Percentiles rank a stretch among this genome's conserved stretches.
Evolutionary conservation across 306 rosid species (phyloP).

Genomic region (Cicer bijugum): DNA sequence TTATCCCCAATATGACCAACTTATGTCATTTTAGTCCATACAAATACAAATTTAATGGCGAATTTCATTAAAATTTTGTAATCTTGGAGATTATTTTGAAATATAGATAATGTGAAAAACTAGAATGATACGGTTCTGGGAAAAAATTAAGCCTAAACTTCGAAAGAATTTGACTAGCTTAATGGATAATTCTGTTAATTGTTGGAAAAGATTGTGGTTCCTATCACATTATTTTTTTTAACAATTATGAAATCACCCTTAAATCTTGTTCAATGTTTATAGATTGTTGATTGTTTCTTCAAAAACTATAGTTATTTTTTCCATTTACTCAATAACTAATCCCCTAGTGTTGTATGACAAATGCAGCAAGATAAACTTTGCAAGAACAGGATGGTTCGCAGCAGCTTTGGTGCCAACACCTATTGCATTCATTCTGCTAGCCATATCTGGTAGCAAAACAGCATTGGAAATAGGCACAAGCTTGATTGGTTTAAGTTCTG

Average conservation of each 20-base stretch:
- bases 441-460: slow-evolving; percentile 44
- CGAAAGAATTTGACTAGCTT: background rate
- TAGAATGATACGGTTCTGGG: background rate
- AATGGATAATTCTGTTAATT: background rate
- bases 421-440: slow-evolving; percentile 52
- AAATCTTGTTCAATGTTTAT: background rate
- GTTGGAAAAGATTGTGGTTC: background rate
- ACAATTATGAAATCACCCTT: background rate
- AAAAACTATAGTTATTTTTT: background rate
- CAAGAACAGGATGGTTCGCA: slow-evolving; percentile 65
- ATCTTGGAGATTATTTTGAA: too few relatives aligned
- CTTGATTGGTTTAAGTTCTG: slow-evolving; percentile 58
- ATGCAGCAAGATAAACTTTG: slow-evolving; percentile 53
- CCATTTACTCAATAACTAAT: background rate
- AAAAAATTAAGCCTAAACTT: background rate
- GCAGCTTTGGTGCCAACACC: slow-evolving; percentile 57
- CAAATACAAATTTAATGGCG: too few relatives aligned
- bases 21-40: too few relatives aligned
- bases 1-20: too few relatives aligned
- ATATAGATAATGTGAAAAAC: too few relatives aligned
- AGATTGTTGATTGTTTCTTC: background rate
- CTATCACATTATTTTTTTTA: background rate
- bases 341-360: slow-evolving; percentile 14
- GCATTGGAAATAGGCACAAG: slow-evolving; percentile 46
- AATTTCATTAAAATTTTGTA: too few relatives aligned